Conservation (phyloP, 2,329 filamentous ascomycete genomes). For the Penicillium sp. region DNA sequence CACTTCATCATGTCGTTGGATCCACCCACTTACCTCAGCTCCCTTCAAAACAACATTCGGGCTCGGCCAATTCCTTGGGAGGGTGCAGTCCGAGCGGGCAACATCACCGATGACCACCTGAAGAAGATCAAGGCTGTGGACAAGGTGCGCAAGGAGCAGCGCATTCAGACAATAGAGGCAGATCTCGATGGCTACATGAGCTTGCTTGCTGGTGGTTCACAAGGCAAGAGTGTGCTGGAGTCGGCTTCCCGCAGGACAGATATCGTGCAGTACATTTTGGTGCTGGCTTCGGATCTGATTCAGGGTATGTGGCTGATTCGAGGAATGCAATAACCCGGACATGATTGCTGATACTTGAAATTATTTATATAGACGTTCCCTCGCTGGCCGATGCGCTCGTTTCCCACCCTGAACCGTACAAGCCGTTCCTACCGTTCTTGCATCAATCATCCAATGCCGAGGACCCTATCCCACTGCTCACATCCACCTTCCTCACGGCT, state of each 20-base stretch:
- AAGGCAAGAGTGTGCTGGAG: conserved; percentile 75
- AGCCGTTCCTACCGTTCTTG: conserved; percentile 81
- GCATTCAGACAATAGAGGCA: conserved; percentile 75
- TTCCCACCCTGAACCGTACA: conserved; percentile 66
- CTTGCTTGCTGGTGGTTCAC: conserved; percentile 70
- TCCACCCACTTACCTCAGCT: conserved; percentile 81
- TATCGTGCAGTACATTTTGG: conserved; percentile 92
- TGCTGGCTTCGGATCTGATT: conserved; percentile 82
- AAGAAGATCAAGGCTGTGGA: conserved; percentile 96
- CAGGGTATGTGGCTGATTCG: conserved; percentile 59
- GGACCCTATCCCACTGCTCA: conserved; percentile 84
- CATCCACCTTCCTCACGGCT: conserved; percentile 79
- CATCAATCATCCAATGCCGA: conserved; percentile 79
- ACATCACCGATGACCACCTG: conserved; percentile 89
- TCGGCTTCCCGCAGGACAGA: conserved; percentile 80
- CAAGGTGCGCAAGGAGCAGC: conserved; percentile 90
- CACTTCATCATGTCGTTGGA: conserved; percentile 74
- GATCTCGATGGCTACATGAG: conserved; percentile 77
- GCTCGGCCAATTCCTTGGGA: conserved; percentile 97
- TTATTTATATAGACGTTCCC: conserved; percentile 66
- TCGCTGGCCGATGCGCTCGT: conserved; percentile 74
- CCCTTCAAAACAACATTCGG: conserved; percentile 95
- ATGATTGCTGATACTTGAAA: neutral
- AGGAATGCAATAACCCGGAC: neutral
- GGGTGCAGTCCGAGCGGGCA: conserved; percentile 87